Base-by-base conservation (phyloP, 1,284 basidiomycete genomes). In the Microbotryum lychnidis-dioicae region DNA sequence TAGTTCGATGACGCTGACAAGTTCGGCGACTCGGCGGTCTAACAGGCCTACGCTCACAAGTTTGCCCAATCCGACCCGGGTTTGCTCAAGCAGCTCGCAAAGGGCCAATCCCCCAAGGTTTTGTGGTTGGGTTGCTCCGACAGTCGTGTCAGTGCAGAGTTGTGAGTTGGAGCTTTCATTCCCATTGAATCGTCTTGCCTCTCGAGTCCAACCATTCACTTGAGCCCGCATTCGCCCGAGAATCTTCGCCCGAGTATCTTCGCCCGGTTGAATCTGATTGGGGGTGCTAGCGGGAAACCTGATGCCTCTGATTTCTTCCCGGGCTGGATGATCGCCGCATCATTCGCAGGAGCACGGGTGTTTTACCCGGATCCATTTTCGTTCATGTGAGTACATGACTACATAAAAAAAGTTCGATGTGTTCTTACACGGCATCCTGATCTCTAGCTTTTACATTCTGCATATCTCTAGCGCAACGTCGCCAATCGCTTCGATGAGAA, bases 81-180 rank as follows among this genome's bases (percentile, higher is more conserved):
- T 18, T 87, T 90, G 68, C 86, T 89, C 61, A 68, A 76, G 7
- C 71, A 81, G 64, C 80, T 77, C 4, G 82, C 84, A 3, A 75
- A 82, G 73, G 86, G 84, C 10, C 90, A 92, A 74, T 69, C 74
- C 0, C 89, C 89, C 25, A 85, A 87, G 78, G 77, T 87, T 48
- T 81, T 87, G 67, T 87, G 86, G 86, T 80, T 88, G 69, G 87
- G 85, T 52, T 86, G 84, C 72, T 79, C 82, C 29, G 84, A 86
- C 75, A 84, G 83, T n/a, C 79, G 84, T 33, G 83, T 85, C 14
- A 82, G 83, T 51, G 84, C 68, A n/a, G 68, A 69, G 60, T 54
- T 69, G 65, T 67, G 20, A 20, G 67, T 59, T 21, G 10, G 10
- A 16, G 45, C 29, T 27, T 29, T 7, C 33, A 42, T 25, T 3